Evolutionary conservation across 2,329 filamentous ascomycete species (phyloP).

Genomic region (Albophoma yamanashiensis): DNA sequence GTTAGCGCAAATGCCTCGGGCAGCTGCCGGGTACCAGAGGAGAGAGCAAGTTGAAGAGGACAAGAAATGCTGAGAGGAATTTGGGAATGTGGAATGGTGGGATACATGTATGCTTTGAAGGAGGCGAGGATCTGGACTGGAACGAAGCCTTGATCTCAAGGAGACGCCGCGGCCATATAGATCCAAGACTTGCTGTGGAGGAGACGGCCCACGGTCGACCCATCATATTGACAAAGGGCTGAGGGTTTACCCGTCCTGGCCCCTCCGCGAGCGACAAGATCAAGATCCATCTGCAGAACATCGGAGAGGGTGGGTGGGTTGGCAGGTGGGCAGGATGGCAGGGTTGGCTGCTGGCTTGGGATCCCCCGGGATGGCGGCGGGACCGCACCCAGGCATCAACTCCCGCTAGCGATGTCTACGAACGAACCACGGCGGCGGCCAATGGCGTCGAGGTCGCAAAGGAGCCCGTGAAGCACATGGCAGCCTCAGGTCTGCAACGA

Average conservation of each 20-base stretch:
- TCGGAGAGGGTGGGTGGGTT: constrained; percentile 5
- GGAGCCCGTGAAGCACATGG: constrained; percentile 21
- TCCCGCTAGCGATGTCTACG: neutral
- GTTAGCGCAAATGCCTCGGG: constrained; percentile 15
- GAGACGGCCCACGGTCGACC: constrained; percentile 16
- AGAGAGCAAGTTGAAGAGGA: constrained; percentile 22
- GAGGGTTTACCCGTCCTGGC: constrained; percentile 13
- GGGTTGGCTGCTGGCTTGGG: neutral
- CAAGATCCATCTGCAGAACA: constrained; percentile 22
- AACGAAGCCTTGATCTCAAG: constrained; percentile 20
- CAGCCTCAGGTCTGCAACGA: constrained; percentile 21
- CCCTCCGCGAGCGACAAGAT: constrained; percentile 17
- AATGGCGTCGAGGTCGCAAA: constrained; percentile 15
- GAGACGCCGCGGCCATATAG: constrained; percentile 23
- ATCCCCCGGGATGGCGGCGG: constrained; percentile 8
- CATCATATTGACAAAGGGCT: constrained; percentile 22
- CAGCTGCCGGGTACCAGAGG: constrained; percentile 17
- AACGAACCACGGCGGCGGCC: constrained; percentile 9
- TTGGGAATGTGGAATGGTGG: constrained; percentile 30
- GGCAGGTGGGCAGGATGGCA: neutral
- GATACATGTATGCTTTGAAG: constrained; percentile 28
- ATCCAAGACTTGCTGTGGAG: constrained; percentile 24
- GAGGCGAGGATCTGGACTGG: constrained; percentile 24
- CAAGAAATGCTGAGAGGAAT: constrained; percentile 34
- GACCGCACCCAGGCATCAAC: constrained; percentile 2